Evolutionary conservation across 2,329 filamentous ascomycete genomes (phyloP).

Genomic region (Fusarium sp.): DNA sequence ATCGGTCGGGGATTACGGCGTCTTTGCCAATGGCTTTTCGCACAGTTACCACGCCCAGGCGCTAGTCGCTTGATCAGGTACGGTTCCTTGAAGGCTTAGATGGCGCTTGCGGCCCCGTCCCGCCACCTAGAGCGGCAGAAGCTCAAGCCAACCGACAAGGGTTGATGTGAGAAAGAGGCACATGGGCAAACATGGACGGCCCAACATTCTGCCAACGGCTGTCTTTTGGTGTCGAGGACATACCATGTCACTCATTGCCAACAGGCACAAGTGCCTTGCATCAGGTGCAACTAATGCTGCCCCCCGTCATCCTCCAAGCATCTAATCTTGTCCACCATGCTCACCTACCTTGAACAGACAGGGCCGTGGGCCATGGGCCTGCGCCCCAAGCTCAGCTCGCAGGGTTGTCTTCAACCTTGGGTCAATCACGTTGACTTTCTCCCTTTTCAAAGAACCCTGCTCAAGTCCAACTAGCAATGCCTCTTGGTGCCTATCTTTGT

Average conservation of each 20-base stretch:
- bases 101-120: slow-evolving; percentile 44
- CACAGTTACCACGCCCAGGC: slow-evolving; percentile 23
- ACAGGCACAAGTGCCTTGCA: slow-evolving; percentile 40
- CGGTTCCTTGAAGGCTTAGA: slow-evolving; percentile 43
- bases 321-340: slow-evolving; percentile 26
- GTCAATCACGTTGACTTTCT: slow-evolving; percentile 26
- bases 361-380: slow-evolving; percentile 40
- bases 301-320: slow-evolving; percentile 16
- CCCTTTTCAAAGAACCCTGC: slow-evolving; percentile 26
- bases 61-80: slow-evolving; percentile 40
- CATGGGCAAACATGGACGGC: slow-evolving; percentile 19
- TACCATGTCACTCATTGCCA: slow-evolving; percentile 7
- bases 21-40: slow-evolving; percentile 3
- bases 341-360: neutral
- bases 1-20: slow-evolving; percentile 23
- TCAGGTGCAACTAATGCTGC: slow-evolving; percentile 24
- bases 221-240: slow-evolving; percentile 9
- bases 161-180: slow-evolving; percentile 26
- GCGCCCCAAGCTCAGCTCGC: slow-evolving; percentile 48
- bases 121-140: slow-evolving; percentile 42
- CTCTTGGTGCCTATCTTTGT: slow-evolving; percentile 43
- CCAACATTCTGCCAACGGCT: neutral
- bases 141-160: slow-evolving; percentile 31
- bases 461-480: slow-evolving; percentile 40
- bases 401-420: slow-evolving; percentile 41